Base-by-base conservation (phyloP, 164 flowering plant genomes). In the Houttuynia cordata region DNA sequence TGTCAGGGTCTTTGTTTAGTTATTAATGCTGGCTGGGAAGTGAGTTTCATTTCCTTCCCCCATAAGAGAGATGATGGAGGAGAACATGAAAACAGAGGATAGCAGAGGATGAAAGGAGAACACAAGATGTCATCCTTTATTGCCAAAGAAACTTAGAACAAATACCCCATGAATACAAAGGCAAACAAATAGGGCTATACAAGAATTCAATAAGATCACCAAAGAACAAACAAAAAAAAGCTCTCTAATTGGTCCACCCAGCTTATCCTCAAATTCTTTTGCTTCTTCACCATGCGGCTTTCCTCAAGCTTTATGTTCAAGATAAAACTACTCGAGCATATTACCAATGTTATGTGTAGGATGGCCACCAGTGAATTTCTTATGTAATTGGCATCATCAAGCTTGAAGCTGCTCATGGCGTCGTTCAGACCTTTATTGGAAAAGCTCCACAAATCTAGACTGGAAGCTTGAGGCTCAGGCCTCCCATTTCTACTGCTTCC, bases 401-500 rank as follows among this genome's bases (percentile, higher is more conserved):
- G 57, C 20, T 20, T 7, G 19, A 39, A 47, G 10, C 47, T 12
- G 1, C 49, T 42, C 49, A 42, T 42, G 10, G 49, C 49, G 7
- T 45, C 53, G 34, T 23, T 56, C 53, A 60, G 64, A 67, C 70
- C 64, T 61, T 67, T 71, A 71, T 67, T 67, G 39, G 13, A 10
- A 52, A 53, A 21, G 21, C 57, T 25, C 57, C 56, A 62, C 24
- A 41, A 51, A 20, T 24, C 17, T 45, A 53, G 10, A 10, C 34
- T 50, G 1, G 55, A 54, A 51, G 67, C 41, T 56, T 62, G 58
- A 53, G 54, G 24, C 19, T n/a, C 23, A 23, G 57, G 59, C 61
- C 51, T 57, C 49, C 62, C 22, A 24, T 21, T 60, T 49, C 57
- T 53, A 53, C 62, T 56, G 64, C 56, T 60, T 57, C 65, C 52